A percentile compares a stretch with the other conserved stretches of the same genome.
phyloP scores from a whole-genome alignment of 495 filamentous ascomycete species.

The Hypoxylon subgilvum region DNA sequence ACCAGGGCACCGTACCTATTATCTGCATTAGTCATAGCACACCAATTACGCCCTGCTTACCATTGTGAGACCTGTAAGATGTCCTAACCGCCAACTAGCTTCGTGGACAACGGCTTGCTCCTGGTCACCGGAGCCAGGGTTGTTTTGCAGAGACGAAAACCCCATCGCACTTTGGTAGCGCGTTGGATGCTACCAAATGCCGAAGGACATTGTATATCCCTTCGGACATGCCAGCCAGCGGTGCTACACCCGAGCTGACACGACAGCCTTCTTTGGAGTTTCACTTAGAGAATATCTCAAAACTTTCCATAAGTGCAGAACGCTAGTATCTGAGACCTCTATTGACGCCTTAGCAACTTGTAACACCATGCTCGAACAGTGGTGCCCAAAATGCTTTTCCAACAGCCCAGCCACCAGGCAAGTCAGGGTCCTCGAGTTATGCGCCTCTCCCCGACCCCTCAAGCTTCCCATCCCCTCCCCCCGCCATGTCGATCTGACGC shows the following conservation, averaged over 20 bases:
- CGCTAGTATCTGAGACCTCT: not conserved
- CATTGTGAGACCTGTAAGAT: slow-evolving; percentile 24
- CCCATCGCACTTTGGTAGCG: slow-evolving; percentile 1
- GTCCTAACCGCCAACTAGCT: slow-evolving; percentile 1
- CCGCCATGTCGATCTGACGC: slow-evolving; percentile 37
- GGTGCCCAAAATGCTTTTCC: too few relatives aligned
- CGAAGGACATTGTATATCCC: not conserved
- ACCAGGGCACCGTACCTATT: too few relatives aligned
- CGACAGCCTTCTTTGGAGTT: slow-evolving; percentile 5
- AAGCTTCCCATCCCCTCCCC: slow-evolving; percentile 22
- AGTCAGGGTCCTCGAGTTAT: too few relatives aligned
- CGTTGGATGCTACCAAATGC: not conserved
- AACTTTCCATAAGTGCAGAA: slow-evolving; percentile 7
- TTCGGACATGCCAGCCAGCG: slow-evolving; percentile 8
- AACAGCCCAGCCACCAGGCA: too few relatives aligned
- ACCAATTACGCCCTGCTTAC: slow-evolving; percentile 27
- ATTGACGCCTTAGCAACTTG: slow-evolving; percentile 1
- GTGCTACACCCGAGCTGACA: slow-evolving; percentile 12
- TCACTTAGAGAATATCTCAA: slow-evolving; percentile 18
- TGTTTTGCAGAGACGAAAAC: slow-evolving; percentile 16
- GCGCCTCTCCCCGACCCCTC: not conserved
- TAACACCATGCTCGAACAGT: slow-evolving; percentile 10
- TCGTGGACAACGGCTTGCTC: not conserved
- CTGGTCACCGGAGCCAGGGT: slow-evolving; percentile 20
- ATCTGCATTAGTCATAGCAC: slow-evolving; percentile 34